These are phyloP conservation scores for Harringtonia lauricola DNA, from an alignment of 2,329 filamentous ascomycete genomes.

Conservation along the genomic window DNA sequence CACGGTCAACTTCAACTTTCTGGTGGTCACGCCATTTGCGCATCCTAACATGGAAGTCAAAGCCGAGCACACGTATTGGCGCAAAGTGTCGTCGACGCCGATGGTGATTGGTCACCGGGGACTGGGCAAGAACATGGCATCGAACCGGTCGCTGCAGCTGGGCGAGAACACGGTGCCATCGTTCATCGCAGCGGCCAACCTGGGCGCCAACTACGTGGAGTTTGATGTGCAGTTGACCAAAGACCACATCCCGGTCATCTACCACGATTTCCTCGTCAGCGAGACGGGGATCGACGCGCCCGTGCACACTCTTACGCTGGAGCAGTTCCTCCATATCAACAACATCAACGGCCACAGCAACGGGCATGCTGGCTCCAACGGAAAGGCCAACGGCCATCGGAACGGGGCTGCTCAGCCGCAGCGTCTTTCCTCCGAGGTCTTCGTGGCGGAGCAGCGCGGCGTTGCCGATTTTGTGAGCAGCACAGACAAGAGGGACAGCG, in stretches of 20 bases:
- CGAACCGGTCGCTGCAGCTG: constrained; percentile 78
- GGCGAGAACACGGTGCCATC: constrained; percentile 95
- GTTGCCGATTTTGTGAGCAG: too few relatives aligned
- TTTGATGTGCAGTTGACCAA: constrained; percentile 97
- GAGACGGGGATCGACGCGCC: constrained; percentile 96
- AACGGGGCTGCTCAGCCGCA: neutral
- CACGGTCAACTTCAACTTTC: constrained; percentile 91
- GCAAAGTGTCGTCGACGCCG: constrained; percentile 67
- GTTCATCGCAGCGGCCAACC: constrained; percentile 89
- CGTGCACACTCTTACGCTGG: constrained; percentile 85
- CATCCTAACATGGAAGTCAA: constrained; percentile 92
- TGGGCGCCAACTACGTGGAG: constrained; percentile 68
- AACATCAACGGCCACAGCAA: constrained; percentile 23
- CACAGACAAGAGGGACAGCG: neutral
- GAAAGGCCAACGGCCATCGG: neutral
- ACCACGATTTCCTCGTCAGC: constrained; percentile 95
- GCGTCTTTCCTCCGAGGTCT: too few relatives aligned
- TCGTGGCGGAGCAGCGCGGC: too few relatives aligned
- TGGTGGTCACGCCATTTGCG: constrained; percentile 86
- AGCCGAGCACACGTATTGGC: constrained; percentile 92
- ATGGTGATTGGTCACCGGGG: constrained; percentile 69
- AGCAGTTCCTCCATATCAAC: constrained; percentile 90
- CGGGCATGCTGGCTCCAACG: neutral
- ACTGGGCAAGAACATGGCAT: constrained; percentile 79
- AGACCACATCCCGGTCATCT: constrained; percentile 94